phyloP scores from a whole-genome alignment of 2,329 filamentous ascomycete species.

The Neophaeococcomyces mojaviensis region DNA sequence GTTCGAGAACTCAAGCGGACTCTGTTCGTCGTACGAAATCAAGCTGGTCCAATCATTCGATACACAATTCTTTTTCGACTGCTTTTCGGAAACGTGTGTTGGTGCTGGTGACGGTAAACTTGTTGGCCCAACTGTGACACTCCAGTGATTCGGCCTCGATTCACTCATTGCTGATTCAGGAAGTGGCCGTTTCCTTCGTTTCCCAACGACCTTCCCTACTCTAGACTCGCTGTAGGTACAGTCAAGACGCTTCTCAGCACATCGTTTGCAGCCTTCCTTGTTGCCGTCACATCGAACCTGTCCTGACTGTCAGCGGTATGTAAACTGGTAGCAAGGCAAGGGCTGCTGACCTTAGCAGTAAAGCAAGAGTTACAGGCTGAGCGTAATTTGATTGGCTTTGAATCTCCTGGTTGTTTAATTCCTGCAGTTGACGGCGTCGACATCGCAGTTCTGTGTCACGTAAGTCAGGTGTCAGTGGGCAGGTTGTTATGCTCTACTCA shows the following conservation, averaged over 20 bases:
- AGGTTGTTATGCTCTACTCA: not conserved
- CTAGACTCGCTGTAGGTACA: constrained; percentile 23
- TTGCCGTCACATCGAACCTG: constrained; percentile 24
- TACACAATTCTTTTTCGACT: not conserved
- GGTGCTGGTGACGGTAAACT: constrained; percentile 20
- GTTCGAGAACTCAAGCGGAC: constrained; percentile 15
- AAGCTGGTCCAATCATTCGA: constrained; percentile 16
- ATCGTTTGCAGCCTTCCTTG: constrained; percentile 22
- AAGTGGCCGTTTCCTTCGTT: constrained; percentile 22
- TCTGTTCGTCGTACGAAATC: constrained; percentile 13
- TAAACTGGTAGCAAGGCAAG: not conserved
- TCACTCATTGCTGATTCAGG: constrained; percentile 11
- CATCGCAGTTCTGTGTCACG: not conserved
- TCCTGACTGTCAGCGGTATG: constrained; percentile 7
- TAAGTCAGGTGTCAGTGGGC: not conserved
- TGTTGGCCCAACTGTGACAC: constrained; percentile 7
- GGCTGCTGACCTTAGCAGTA: constrained; percentile 19
- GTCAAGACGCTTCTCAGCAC: constrained; percentile 19
- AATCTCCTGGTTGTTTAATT: constrained; percentile 1
- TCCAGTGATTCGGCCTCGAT: constrained; percentile 1
- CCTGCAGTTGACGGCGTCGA: not conserved
- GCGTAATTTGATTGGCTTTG: constrained; percentile 21
- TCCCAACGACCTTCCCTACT: constrained; percentile 23
- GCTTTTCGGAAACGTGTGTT: constrained; percentile 14
- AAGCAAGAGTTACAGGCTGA: constrained; percentile 23